Evolutionary conservation across 2,329 filamentous ascomycete genomes (phyloP), one percentile per base, ranked within the genome.

Genomic region (Aulographum hederae): DNA sequence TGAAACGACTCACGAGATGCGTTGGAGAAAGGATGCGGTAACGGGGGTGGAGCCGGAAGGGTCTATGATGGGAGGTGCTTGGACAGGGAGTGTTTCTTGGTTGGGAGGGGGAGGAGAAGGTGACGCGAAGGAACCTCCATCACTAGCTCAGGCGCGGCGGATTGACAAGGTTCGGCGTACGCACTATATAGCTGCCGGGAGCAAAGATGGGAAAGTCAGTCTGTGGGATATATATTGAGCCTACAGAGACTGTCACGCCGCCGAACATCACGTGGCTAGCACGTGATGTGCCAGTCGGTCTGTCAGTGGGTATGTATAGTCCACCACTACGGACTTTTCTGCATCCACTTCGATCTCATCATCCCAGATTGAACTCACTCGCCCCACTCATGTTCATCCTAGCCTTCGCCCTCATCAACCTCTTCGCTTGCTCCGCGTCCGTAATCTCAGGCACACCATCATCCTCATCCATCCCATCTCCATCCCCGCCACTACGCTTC

Each of bases 201-300:
- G 80, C 34, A 98, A 95, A 51, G 89, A 95, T 57, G 89, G 86
- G 13, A 93, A 91, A 51, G 71, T 95, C 39, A 92, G 82, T 47
- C 58, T 98, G 42, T 98, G 89, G 89, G 81, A 94, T 57, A 73
- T 95, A 36, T 98, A 89, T 35, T 64, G 42, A 36, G n/a, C n/a
- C n/a, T n/a, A n/a, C n/a, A n/a, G n/a, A n/a, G n/a, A n/a, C n/a
- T n/a, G n/a, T n/a, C n/a, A n/a, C n/a, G n/a, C n/a, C n/a, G n/a
- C n/a, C n/a, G n/a, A n/a, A n/a, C n/a, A n/a, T n/a, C n/a, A n/a
- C n/a, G n/a, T n/a, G n/a, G n/a, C n/a, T n/a, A n/a, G n/a, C n/a
- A n/a, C n/a, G n/a, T n/a, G n/a, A n/a, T n/a, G n/a, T n/a, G n/a
- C n/a, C n/a, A n/a, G n/a, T n/a, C n/a, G n/a, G n/a, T n/a, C n/a